Conservation (phyloP, 2,329 filamentous ascomycete genomes). For the Colletotrichum spinosum region DNA sequence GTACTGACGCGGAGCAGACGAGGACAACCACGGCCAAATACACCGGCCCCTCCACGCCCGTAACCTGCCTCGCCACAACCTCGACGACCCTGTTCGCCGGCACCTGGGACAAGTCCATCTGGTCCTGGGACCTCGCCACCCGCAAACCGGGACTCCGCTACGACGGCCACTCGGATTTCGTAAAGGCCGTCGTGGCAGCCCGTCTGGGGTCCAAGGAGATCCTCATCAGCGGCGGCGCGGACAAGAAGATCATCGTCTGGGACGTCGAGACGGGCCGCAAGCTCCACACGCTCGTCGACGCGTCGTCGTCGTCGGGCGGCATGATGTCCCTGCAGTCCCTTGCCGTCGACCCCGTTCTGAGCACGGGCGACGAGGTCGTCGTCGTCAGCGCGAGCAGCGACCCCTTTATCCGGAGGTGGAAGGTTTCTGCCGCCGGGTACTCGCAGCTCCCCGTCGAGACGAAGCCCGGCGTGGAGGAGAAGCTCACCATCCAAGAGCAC, state of each 20-base stretch:
- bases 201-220: slow-evolving; percentile 70
- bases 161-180: slow-evolving; percentile 88
- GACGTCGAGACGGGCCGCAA: slow-evolving; percentile 75
- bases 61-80: slow-evolving; percentile 75
- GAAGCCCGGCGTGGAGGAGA: slow-evolving; percentile 42
- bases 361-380: slow-evolving; percentile 60
- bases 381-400: slow-evolving; percentile 87
- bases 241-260: slow-evolving; percentile 88
- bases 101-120: slow-evolving; percentile 94
- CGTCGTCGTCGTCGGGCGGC: slow-evolving; percentile 59
- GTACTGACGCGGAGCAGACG: slow-evolving; percentile 14
- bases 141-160: slow-evolving; percentile 68
- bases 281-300: slow-evolving; percentile 83
- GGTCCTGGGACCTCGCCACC: slow-evolving; percentile 80
- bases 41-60: slow-evolving; percentile 80
- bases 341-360: slow-evolving; percentile 76
- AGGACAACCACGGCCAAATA: slow-evolving; percentile 54
- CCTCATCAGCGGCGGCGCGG: slow-evolving; percentile 81
- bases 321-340: slow-evolving; percentile 87
- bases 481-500: slow-evolving; percentile 77
- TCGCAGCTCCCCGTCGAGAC: slow-evolving; percentile 63
- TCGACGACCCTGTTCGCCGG: slow-evolving; percentile 84
- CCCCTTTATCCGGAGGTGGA: slow-evolving; percentile 83
- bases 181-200: slow-evolving; percentile 80
- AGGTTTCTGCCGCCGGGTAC: slow-evolving; percentile 63